These are phyloP conservation scores for Chalara sp. DNA, from an alignment of 2,329 filamentous ascomycete genomes.

Conservation along the genomic window DNA sequence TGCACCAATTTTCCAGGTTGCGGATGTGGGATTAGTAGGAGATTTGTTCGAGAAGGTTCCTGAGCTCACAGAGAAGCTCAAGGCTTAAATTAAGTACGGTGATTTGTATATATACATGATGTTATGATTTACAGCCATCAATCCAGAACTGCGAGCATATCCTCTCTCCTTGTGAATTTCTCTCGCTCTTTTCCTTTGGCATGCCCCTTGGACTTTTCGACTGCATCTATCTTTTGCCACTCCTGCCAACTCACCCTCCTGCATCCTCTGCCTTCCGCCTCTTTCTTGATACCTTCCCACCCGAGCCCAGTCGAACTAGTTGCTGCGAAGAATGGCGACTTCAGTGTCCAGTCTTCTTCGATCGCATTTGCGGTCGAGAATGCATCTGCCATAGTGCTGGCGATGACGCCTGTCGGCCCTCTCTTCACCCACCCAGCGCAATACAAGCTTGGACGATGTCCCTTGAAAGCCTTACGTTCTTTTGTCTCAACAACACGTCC, in stretches of 20 bases:
- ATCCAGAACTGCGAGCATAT: slow-evolving; percentile 49
- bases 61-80: slow-evolving; percentile 92
- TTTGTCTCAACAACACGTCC: slow-evolving; percentile 56
- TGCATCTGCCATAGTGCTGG: slow-evolving; percentile 90
- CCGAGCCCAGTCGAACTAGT: slow-evolving; percentile 43
- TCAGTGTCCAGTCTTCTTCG: slow-evolving; percentile 62
- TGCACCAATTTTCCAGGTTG: slow-evolving; percentile 96
- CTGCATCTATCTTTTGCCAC: slow-evolving; percentile 80
- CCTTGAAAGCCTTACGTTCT: slow-evolving; percentile 1
- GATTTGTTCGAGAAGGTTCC: slow-evolving; percentile 95
- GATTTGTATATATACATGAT: slow-evolving; percentile 14
- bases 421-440: slow-evolving; percentile 95
- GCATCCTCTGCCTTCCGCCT: slow-evolving; percentile 48
- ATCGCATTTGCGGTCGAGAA: slow-evolving; percentile 85
- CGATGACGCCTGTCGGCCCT: slow-evolving; percentile 91
- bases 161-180: slow-evolving; percentile 50
- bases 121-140: slow-evolving; percentile 20
- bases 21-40: slow-evolving; percentile 90
- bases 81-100: slow-evolving; percentile 15
- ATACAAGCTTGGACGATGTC: slow-evolving; percentile 61
- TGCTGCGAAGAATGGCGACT: slow-evolving; percentile 38
- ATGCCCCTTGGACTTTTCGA: slow-evolving; percentile 62
- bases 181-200: slow-evolving; percentile 70
- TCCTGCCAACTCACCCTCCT: slow-evolving; percentile 72
- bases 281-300: slow-evolving; percentile 69